phyloP scores from a whole-genome alignment of 495 filamentous ascomycete species.

The Xylaria nigripes region DNA sequence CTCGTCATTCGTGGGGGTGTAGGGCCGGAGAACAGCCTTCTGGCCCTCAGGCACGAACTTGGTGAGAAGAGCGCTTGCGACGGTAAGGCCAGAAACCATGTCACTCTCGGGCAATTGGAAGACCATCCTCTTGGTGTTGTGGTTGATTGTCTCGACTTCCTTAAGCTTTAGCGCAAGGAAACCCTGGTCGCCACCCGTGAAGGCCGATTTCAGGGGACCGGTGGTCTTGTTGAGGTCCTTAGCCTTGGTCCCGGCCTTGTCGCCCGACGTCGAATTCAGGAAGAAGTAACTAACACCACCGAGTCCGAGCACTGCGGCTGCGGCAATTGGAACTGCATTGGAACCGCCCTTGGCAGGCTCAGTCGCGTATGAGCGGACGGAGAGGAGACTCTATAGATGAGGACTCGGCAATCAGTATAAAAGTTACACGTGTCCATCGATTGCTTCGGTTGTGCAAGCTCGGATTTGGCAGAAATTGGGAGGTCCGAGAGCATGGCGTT shows the following conservation, averaged over 20 bases:
- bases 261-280: conserved; percentile 35
- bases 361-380: conserved; percentile 46
- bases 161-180: conserved; percentile 74
- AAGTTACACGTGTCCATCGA: background rate
- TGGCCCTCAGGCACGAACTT: conserved; percentile 74
- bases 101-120: conserved; percentile 80
- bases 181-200: conserved; percentile 81
- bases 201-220: conserved; percentile 44
- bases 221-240: conserved; percentile 31
- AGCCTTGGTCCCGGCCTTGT: conserved; percentile 42
- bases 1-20: conserved; percentile 86
- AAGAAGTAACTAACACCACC: conserved; percentile 47
- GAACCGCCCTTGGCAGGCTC: conserved; percentile 32
- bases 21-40: conserved; percentile 82
- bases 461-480: too few relatives aligned
- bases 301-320: conserved; percentile 28
- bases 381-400: conserved; percentile 25
- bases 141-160: conserved; percentile 66
- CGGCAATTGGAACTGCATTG: conserved; percentile 38
- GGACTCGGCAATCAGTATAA: too few relatives aligned
- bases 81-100: conserved; percentile 66
- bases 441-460: background rate
- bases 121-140: conserved; percentile 82
- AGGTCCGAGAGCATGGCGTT: too few relatives aligned
- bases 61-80: conserved; percentile 80